Evolutionary conservation across 345 rosid species (phyloP), one percentile per base, ranked within the genome.

Genomic region (Turnera subulata): DNA sequence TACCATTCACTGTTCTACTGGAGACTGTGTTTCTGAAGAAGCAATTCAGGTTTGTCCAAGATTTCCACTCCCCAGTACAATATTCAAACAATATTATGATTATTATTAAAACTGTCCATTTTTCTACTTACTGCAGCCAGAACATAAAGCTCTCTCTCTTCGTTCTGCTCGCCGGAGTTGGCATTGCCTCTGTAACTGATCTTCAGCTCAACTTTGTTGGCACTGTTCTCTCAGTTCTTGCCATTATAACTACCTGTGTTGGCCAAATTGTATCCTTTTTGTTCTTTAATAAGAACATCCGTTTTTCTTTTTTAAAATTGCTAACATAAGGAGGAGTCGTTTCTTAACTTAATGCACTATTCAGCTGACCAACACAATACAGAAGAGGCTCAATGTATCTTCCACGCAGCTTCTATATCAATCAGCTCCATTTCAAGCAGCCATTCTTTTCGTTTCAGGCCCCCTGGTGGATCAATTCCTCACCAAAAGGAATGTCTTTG

Each of bases 31-130:
- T 93, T 78, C 68, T 89, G 25, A 87, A 89, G 53, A 93, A 89
- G 75, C 84, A 86, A 62, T 93, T 93, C 78, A 93, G 99, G 99
- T 93, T n/a, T n/a, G n/a, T n/a, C n/a, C n/a, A n/a, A n/a, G n/a
- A n/a, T n/a, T n/a, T n/a, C n/a, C n/a, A n/a, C n/a, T n/a, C n/a
- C n/a, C n/a, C n/a, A n/a, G n/a, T n/a, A n/a, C n/a, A n/a, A n/a
- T n/a, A n/a, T n/a, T n/a, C n/a, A n/a, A n/a, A 6, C 1, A 20
- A 22, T 40, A 32, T 2, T 32, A n/a, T 39, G 10, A 37, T 26
- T 35, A 16, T 12, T 21, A 10, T 40, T 12, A 18, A 32, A 23
- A 21, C 35, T 8, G 59, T 43, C 18, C 20, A 16, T n/a, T 4
- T 55, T 24, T 54, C n/a, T 39, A 37, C 10, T 65, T 23, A 9